phyloP scores from a whole-genome alignment of 1,139 yeast species.

The Taphrina populina region DNA sequence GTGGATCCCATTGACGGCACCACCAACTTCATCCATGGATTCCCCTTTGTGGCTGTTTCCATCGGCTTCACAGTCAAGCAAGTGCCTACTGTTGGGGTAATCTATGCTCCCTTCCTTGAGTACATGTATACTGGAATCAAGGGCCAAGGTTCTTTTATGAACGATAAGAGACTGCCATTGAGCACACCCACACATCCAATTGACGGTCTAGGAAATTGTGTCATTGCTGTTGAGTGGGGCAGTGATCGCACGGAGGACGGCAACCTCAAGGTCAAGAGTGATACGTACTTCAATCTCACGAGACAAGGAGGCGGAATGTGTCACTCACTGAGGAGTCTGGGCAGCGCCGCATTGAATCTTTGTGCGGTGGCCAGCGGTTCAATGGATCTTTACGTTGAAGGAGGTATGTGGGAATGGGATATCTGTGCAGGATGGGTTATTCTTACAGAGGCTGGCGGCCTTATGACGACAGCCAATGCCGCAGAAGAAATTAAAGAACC shows the following conservation, averaged over 20 bases:
- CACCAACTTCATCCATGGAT: slow-evolving; percentile 59
- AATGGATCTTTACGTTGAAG: slow-evolving; percentile 62
- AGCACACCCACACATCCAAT: slow-evolving; percentile 43
- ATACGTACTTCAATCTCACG: slow-evolving; percentile 52
- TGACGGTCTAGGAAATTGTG: slow-evolving; percentile 46
- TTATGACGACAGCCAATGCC: slow-evolving; percentile 54
- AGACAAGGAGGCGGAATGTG: slow-evolving; percentile 53
- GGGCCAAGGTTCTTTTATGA: slow-evolving; percentile 56
- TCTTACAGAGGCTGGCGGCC: slow-evolving; percentile 59
- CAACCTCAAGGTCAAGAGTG: slow-evolving; percentile 53
- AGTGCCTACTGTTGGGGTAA: slow-evolving; percentile 58
- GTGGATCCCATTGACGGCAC: slow-evolving; percentile 66
- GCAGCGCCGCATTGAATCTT: slow-evolving; percentile 61
- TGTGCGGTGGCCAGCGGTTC: slow-evolving; percentile 58
- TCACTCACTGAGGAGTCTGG: slow-evolving; percentile 59
- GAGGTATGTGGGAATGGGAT: slow-evolving; percentile 65
- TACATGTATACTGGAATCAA: slow-evolving; percentile 54
- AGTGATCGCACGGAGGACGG: slow-evolving; percentile 54
- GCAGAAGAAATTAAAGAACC: slow-evolving; percentile 39
- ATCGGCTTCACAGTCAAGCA: slow-evolving; percentile 55
- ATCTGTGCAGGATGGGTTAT: slow-evolving; percentile 67
- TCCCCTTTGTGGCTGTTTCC: slow-evolving; percentile 61
- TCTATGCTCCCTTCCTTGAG: slow-evolving; percentile 57
- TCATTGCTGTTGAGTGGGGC: slow-evolving; percentile 62
- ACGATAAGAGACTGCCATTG: slow-evolving; percentile 48